Evolutionary conservation across 1,284 basidiomycete genomes (phyloP).

Genomic region (Trichosporon faecale): DNA sequence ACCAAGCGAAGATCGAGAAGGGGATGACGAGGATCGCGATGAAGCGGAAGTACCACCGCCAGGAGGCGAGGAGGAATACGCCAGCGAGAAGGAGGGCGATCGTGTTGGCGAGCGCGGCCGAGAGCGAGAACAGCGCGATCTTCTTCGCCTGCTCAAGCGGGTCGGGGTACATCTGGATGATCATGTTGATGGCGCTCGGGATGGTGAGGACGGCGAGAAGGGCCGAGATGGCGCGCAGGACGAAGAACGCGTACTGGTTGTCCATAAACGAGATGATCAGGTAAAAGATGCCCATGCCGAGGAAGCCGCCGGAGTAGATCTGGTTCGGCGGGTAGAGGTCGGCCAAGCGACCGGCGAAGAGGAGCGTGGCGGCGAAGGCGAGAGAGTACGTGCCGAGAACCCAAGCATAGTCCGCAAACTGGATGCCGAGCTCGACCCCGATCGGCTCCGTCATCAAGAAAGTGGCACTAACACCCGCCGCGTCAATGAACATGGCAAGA

Average conservation of each 20-base stretch:
- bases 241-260: slow-evolving; percentile 48
- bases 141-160: slow-evolving; percentile 42
- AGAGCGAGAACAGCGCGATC: slow-evolving; percentile 47
- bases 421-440: slow-evolving; percentile 36
- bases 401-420: slow-evolving; percentile 40
- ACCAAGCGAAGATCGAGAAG: slow-evolving; percentile 39
- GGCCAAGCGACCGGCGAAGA: slow-evolving; percentile 43
- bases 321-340: slow-evolving; percentile 46
- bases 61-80: slow-evolving; percentile 43
- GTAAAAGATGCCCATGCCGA: slow-evolving; percentile 44
- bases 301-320: slow-evolving; percentile 45
- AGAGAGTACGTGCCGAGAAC: slow-evolving; percentile 39
- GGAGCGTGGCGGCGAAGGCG: slow-evolving; percentile 39
- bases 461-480: slow-evolving; percentile 41
- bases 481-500: slow-evolving; percentile 41
- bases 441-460: slow-evolving; percentile 49
- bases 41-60: slow-evolving; percentile 51
- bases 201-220: slow-evolving; percentile 47
- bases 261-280: slow-evolving; percentile 49
- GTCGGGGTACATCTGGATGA: slow-evolving; percentile 48
- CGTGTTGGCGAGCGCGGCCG: slow-evolving; percentile 39
- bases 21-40: slow-evolving; percentile 40
- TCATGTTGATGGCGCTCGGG: slow-evolving; percentile 47
- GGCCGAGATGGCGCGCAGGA: slow-evolving; percentile 46
- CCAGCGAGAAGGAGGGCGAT: slow-evolving; percentile 43